Base-by-base conservation (phyloP, 179 eudicot species). In the Silene vulgaris region DNA sequence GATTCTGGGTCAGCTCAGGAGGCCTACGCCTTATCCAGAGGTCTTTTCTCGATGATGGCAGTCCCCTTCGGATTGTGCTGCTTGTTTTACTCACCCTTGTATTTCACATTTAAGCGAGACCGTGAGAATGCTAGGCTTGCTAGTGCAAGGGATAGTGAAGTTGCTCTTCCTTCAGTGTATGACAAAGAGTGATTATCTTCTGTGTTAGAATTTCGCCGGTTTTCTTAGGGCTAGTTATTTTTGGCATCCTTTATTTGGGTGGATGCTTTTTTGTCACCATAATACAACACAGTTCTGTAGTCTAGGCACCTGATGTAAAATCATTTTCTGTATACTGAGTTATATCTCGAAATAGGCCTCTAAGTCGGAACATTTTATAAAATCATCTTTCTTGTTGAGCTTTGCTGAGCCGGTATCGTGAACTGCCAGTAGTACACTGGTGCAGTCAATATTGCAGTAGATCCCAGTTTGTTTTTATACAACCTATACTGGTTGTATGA, bases 21-120 rank as follows among this genome's bases (percentile, higher is more conserved):
- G 83, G 98, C 98, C 2, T 80, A 75, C 26, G 97, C 97, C 0
- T 78, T 94, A 82, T 94, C 98, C 7, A 87, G 84, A 62, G 98
- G 91, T 9, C 95, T 92, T 29, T 77, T 92, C 45, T 75, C 96
- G 1, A 90, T 94, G 98, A 94, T 94, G 98, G 93, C 87, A 1
- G 86, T 92, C 40, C 97, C 98, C 0, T 94, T 90, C 65, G 96
- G 95, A 3, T 74, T 94, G 84, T 92, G 97, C 75, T 82, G 88
- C 83, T 82, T 94, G 90, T 90, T 90, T 76, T 92, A 92, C 83
- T 80, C 89, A 4, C 95, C 94, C 0, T 80, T 90, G 84, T 89
- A 94, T 82, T 76, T 84, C 80, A 78, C 85, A 13, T 94, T 92
- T 72, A 85, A 85, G 77, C 74, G 77, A 16, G 97, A 92, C 64